Conservation (phyloP, 164 flowering plant species). For the Stephania cephalantha region DNA sequence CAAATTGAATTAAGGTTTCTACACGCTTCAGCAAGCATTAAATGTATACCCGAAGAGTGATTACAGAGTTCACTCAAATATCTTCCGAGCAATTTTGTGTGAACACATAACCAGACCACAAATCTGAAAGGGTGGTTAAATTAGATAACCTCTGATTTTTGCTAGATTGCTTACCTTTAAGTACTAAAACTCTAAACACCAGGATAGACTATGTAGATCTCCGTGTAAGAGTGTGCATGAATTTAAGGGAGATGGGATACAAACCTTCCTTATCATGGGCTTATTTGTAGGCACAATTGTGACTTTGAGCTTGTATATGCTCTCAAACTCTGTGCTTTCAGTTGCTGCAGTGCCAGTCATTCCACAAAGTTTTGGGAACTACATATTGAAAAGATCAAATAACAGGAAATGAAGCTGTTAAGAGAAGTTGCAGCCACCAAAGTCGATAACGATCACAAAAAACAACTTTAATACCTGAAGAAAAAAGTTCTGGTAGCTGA, state of each 20-base stretch:
- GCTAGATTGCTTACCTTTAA: neutral
- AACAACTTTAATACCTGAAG: constrained; percentile 58
- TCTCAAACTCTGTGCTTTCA: constrained; percentile 94
- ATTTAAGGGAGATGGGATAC: neutral
- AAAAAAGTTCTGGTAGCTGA: constrained; percentile 97
- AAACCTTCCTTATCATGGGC: constrained; percentile 94
- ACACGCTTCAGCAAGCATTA: neutral
- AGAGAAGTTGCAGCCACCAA: neutral
- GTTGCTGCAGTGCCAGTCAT: constrained; percentile 99
- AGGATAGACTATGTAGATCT: neutral
- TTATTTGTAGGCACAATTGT: constrained; percentile 98
- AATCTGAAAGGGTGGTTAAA: neutral
- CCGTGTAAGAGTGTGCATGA: neutral
- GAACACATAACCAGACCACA: neutral
- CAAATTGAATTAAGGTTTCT: constrained; percentile 1
- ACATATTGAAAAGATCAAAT: constrained; percentile 18
- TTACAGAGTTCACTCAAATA: neutral
- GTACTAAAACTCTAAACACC: neutral
- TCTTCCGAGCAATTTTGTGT: neutral
- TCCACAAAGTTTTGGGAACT: constrained; percentile 98
- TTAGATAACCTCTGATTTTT: constrained; percentile 1
- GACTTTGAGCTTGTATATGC: constrained; percentile 96
- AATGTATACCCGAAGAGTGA: neutral
- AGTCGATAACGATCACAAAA: neutral
- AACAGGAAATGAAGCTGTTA: constrained; percentile 1